Evolutionary conservation across 2,329 filamentous ascomycete species (phyloP).

Genomic region (Fusarium tanahbumbuense): DNA sequence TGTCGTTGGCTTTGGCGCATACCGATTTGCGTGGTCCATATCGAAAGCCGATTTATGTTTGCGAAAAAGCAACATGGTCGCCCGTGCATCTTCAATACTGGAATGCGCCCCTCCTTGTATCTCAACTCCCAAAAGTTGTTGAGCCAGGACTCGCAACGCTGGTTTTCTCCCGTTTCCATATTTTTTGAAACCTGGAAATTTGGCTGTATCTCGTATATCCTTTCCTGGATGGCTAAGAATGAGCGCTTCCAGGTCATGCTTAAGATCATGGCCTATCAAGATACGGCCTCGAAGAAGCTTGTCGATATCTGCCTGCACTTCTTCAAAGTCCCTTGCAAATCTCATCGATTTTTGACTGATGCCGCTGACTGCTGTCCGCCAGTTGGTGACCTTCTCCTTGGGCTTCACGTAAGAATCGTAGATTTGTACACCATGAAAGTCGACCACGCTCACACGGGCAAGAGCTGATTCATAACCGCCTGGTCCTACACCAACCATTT

Average conservation of each 20-base stretch:
- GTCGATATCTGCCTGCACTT: slow-evolving; percentile 79
- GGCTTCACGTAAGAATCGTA: slow-evolving; percentile 94
- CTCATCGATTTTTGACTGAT: slow-evolving; percentile 80
- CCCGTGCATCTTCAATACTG: slow-evolving; percentile 83
- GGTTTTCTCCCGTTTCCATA: slow-evolving; percentile 76
- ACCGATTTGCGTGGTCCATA: slow-evolving; percentile 78
- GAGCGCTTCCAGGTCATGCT: slow-evolving; percentile 81
- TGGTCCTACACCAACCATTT: slow-evolving; percentile 93
- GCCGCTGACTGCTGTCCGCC: slow-evolving; percentile 88
- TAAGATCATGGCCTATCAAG: slow-evolving; percentile 85
- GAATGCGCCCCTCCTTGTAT: slow-evolving; percentile 74
- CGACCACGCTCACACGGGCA: slow-evolving; percentile 89
- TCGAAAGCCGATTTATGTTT: slow-evolving; percentile 88
- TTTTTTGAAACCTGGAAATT: slow-evolving; percentile 78
- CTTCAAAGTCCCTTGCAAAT: slow-evolving; percentile 75
- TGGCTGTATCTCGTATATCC: slow-evolving; percentile 87
- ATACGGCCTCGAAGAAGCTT: slow-evolving; percentile 76
- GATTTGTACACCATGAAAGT: slow-evolving; percentile 91
- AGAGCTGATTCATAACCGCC: slow-evolving; percentile 78
- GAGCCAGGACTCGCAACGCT: slow-evolving; percentile 69
- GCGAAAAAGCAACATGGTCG: slow-evolving; percentile 89
- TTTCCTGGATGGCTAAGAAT: slow-evolving; percentile 80
- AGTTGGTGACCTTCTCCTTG: slow-evolving; percentile 84
- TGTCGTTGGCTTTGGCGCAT: slow-evolving; percentile 54
- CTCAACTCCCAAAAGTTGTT: slow-evolving; percentile 68